Conservation (phyloP, 1,139 yeast genomes). For the Sugiyamaella xylanicola region DNA sequence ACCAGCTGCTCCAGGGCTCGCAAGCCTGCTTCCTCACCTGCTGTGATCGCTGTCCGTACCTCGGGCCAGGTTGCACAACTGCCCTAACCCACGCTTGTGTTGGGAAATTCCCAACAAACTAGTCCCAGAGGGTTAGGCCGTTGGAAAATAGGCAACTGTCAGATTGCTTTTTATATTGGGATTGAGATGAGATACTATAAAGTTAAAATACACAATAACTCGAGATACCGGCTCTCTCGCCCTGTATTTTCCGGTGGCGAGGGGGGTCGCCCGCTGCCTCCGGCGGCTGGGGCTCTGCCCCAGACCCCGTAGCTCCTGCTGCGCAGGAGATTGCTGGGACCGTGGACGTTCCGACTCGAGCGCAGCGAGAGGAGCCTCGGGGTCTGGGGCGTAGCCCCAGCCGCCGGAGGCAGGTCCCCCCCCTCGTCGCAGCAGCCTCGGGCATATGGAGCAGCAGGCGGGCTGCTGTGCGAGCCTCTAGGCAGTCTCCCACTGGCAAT, state of each 20-base stretch:
- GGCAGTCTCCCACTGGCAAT: no score
- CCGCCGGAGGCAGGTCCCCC: no score
- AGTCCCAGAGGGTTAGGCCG: slow-evolving; percentile 5
- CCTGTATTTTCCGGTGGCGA: not conserved
- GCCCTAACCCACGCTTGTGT: slow-evolving; percentile 19
- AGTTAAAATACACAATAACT: not conserved
- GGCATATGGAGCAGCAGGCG: no score
- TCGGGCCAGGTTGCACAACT: not conserved
- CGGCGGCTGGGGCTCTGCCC: not conserved
- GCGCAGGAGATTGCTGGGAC: not conserved
- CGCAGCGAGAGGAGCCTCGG: not conserved
- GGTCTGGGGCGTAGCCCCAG: no score
- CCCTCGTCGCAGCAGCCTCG: no score
- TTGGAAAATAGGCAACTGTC: not conserved
- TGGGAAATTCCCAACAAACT: slow-evolving; percentile 21
- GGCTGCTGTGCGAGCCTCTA: no score
- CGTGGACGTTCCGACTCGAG: not conserved
- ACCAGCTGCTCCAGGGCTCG: no score
- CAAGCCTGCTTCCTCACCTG: no score
- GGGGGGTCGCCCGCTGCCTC: not conserved
- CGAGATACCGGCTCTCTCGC: no score
- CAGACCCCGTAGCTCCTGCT: no score
- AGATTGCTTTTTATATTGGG: slow-evolving; percentile 7
- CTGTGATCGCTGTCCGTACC: no score
- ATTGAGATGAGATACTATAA: not conserved